A percentile compares a stretch with the other conserved stretches of the same genome.
These are phyloP conservation scores for Trichosphaerium sp. DNA, from an alignment of 78 protist genomes.

Conservation along the genomic window DNA sequence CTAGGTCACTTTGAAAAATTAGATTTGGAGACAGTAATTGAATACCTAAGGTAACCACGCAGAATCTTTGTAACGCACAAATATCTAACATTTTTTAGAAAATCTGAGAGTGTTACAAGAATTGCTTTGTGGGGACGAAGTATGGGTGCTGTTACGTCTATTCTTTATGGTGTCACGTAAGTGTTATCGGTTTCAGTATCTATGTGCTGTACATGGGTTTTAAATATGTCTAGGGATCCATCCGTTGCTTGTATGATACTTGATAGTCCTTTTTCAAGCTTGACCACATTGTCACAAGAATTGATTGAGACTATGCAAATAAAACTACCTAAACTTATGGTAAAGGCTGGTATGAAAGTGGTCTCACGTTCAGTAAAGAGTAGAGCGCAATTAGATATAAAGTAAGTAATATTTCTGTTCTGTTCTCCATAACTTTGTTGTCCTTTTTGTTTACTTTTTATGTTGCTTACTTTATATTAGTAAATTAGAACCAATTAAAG, in stretches of 20 bases:
- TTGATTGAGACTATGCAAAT: constrained; percentile 9
- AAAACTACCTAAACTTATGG: constrained; percentile 50
- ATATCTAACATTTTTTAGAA: constrained; percentile 22
- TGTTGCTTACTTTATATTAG: constrained; percentile 10
- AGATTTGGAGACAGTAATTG: constrained; percentile 26
- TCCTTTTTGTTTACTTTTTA: constrained; percentile 4
- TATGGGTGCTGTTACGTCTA: constrained; percentile 58
- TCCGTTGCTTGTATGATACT: constrained; percentile 51
- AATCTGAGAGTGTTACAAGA: constrained; percentile 21
- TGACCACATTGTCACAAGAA: constrained; percentile 50
- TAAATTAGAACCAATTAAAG: too few species aligned
- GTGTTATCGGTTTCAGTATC: too few species aligned
- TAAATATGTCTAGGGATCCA: too few species aligned
- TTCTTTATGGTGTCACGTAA: constrained; percentile 44
- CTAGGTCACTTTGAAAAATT: constrained; percentile 57
- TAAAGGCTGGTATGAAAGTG: constrained; percentile 39
- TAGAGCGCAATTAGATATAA: constrained; percentile 49
- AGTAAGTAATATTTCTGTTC: constrained; percentile 6
- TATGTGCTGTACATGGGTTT: too few species aligned
- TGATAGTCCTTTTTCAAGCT: constrained; percentile 52
- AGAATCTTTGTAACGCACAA: not conserved
- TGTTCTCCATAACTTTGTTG: not conserved
- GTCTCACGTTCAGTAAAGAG: constrained; percentile 28
- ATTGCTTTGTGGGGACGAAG: constrained; percentile 65
- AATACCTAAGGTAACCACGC: not conserved